Evolutionary conservation across 495 filamentous ascomycete genomes (phyloP), one percentile per base, ranked within the genome.

Genomic region (Collariella sp.): DNA sequence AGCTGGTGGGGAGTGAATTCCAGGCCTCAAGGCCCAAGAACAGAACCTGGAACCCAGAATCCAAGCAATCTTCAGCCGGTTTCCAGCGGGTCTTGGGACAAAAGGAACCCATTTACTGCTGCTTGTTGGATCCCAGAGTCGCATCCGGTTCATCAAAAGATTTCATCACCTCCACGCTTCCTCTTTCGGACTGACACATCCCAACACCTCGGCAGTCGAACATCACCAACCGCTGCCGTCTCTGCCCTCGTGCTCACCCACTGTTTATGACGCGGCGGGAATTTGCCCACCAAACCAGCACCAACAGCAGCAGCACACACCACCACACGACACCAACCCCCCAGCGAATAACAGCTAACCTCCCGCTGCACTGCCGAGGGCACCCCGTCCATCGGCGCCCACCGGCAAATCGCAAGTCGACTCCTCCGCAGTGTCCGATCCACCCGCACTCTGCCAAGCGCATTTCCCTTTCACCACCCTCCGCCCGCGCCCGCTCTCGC

Each of bases 371-470:
- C 16, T 34, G 23, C 44, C 6, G 44, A 46, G 26, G 9, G 22
- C 20, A 31, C 20, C 50, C 54, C 34, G 51, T 46, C 42, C 54
- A 22, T 36, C 53, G 54, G 46, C 54, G 41, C 54, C 39, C 41
- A 38, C 53, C 54, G 57, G 57, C 57, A 49, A n/a, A n/a, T n/a
- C n/a, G n/a, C n/a, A n/a, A n/a, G 36, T 54, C 46, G 46, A 46
- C 53, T 34, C 24, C 22, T 16, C 19, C 48, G 54, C 45, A 50
- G 47, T 52, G 54, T 45, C 46, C 52, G 46, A 52, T 61, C 59
- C 61, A 59, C 59, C 54, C 55, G 46, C 57, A 24, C 50, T 36
- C 36, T 43, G 61, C 60, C 61, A 63, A 61, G 58, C 46, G 41
- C 29, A 48, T 46, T 57, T 59, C 53, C 54, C 44, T 56, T 61